Percentiles rank a stretch among this genome's conserved stretches.
Conservation (phyloP, 176 grass and related monocot genomes). For the Olyra latifolia region DNA sequence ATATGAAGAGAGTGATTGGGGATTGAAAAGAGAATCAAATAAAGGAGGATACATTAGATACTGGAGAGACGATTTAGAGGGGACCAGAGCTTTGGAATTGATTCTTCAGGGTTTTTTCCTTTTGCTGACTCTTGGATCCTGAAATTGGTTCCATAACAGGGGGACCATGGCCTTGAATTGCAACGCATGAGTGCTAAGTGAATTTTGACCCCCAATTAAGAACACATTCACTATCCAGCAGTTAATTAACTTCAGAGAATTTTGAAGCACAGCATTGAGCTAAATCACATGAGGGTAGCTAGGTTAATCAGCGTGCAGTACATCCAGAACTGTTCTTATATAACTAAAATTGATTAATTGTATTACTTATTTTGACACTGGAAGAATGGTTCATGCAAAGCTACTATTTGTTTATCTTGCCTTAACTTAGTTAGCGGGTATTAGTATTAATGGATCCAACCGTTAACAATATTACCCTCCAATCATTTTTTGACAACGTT, state of each 20-base stretch:
- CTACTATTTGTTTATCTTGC: no score
- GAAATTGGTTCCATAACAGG: slow-evolving; percentile 9
- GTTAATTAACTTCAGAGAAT: slow-evolving; percentile 1
- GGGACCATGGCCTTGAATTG: slow-evolving; percentile 21
- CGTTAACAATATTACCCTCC: neutral
- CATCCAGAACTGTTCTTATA: neutral
- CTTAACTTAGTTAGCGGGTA: no score
- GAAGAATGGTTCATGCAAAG: no score
- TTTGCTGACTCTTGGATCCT: slow-evolving; percentile 28
- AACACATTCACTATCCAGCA: neutral
- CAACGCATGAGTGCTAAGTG: neutral
- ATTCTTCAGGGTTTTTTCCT: slow-evolving; percentile 20
- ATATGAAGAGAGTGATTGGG: neutral
- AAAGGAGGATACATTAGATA: neutral
- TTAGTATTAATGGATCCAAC: neutral
- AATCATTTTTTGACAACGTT: slow-evolving; percentile 19
- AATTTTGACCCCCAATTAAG: neutral
- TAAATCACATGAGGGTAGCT: neutral
- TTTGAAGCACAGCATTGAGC: neutral
- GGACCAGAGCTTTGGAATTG: slow-evolving; percentile 38
- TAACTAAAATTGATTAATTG: neutral
- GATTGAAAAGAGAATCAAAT: neutral
- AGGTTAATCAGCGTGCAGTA: neutral
- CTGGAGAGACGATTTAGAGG: neutral
- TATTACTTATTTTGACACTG: no score